Evolutionary conservation across 140 eudicot species (phyloP).

Genomic region (Erigeron philadelphicus): DNA sequence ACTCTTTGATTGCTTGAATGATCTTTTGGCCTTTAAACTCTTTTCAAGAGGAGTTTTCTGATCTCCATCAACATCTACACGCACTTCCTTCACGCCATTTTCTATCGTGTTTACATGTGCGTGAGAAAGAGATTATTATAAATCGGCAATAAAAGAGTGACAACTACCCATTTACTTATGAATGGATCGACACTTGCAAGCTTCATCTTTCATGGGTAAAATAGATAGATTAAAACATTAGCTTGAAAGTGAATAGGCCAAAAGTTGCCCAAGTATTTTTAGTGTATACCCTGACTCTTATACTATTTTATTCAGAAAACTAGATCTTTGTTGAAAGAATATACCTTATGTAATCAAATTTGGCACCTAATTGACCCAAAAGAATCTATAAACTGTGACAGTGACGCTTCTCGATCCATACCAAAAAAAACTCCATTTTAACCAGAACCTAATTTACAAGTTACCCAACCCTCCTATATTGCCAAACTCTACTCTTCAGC

Average conservation of each 20-base stretch:
- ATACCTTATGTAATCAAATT: too few relatives aligned
- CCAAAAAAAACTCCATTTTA: not conserved
- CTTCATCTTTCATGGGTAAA: too few relatives aligned
- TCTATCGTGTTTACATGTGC: not conserved
- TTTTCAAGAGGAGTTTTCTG: slow-evolving; percentile 29
- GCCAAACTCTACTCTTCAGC: not conserved
- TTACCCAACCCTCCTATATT: not conserved
- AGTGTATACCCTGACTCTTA: too few relatives aligned
- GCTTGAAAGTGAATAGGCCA: too few relatives aligned
- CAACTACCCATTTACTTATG: not conserved
- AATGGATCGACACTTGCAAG: not conserved
- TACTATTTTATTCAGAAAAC: too few relatives aligned
- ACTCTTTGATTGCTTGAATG: slow-evolving; percentile 52
- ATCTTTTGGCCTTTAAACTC: slow-evolving; percentile 39
- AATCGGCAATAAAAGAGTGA: not conserved
- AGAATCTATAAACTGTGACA: too few relatives aligned
- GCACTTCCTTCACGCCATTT: slow-evolving; percentile 37
- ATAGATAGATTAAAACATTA: too few relatives aligned
- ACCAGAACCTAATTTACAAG: not conserved
- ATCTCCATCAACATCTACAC: slow-evolving; percentile 56
- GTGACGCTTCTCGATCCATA: not conserved
- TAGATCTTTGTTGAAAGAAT: too few relatives aligned
- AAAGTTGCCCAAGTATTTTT: too few relatives aligned
- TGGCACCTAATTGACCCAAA: too few relatives aligned
- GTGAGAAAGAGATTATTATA: not conserved